These are phyloP conservation scores for Erodium moschatum DNA, from an alignment of 441 rosid species.

Conservation along the genomic window DNA sequence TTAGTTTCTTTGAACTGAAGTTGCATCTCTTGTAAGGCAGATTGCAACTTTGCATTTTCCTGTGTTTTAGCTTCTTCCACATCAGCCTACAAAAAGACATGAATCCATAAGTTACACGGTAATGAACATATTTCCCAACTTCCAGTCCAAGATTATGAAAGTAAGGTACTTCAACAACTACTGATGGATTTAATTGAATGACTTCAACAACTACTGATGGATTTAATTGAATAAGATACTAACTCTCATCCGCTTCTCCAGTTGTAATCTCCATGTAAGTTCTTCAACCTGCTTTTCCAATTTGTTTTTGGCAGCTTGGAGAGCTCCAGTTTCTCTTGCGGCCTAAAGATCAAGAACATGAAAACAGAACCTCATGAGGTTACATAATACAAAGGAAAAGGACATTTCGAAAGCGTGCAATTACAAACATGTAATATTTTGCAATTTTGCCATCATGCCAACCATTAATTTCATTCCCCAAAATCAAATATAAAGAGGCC, in stretches of 20 bases:
- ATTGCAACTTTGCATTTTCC: conserved; percentile 62
- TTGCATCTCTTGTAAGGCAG: conserved; percentile 58
- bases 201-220: not conserved
- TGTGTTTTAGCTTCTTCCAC: conserved; percentile 29
- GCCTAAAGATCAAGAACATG: conserved; percentile 34
- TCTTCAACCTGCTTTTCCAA: conserved; percentile 91
- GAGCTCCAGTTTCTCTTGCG: conserved; percentile 91
- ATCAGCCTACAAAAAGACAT: conserved; percentile 54
- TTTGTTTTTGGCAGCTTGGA: conserved; percentile 80
- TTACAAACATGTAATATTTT: not conserved
- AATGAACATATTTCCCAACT: not conserved
- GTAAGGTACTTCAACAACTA: not conserved
- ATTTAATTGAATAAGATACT: conserved; percentile 3
- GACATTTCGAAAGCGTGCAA: conserved; percentile 9
- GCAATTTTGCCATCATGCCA: no score
- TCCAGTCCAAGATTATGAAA: not conserved
- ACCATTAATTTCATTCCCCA: no score
- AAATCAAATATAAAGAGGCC: not conserved
- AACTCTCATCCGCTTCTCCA: conserved; percentile 79
- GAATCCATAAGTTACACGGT: conserved; percentile 15
- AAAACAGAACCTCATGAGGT: conserved; percentile 3
- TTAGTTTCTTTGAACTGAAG: conserved; percentile 72
- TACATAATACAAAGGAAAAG: conserved; percentile 11
- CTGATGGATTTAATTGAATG: conserved; percentile 3
- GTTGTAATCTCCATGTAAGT: conserved; percentile 60